phyloP scores from a whole-genome alignment of 2,329 filamentous ascomycete species.

The Fusarium sp. region DNA sequence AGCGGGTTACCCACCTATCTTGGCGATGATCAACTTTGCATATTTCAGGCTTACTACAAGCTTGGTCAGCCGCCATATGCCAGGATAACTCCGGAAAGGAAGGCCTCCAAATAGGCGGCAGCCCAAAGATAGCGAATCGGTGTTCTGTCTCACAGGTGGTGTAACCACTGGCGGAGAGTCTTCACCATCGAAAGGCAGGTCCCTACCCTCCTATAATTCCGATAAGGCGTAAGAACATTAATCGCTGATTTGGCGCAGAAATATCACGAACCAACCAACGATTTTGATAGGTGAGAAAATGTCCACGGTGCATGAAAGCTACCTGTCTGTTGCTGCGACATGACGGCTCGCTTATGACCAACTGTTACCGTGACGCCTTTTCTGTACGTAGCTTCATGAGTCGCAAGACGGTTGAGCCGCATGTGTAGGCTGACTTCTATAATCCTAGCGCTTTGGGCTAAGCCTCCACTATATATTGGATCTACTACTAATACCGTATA shows the following conservation, averaged over 20 bases:
- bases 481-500: background rate
- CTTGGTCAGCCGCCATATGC: background rate
- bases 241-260: background rate
- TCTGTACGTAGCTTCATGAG: background rate
- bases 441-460: background rate
- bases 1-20: fast-evolving
- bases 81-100: background rate
- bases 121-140: background rate
- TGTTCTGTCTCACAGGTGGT: fast-evolving
- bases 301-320: fast-evolving
- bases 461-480: background rate
- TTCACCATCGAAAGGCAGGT: no score
- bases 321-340: fast-evolving
- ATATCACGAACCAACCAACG: background rate
- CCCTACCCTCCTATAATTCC: background rate
- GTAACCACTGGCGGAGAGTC: no score
- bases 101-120: background rate
- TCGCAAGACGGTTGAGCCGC: background rate
- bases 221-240: background rate
- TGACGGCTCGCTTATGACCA: background rate
- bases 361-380: no score
- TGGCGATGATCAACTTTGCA: background rate
- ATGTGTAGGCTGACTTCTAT: background rate
- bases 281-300: background rate
- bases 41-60: background rate